phyloP scores from a whole-genome alignment of 495 filamentous ascomycete genomes.

The Oidiodendron maius region DNA sequence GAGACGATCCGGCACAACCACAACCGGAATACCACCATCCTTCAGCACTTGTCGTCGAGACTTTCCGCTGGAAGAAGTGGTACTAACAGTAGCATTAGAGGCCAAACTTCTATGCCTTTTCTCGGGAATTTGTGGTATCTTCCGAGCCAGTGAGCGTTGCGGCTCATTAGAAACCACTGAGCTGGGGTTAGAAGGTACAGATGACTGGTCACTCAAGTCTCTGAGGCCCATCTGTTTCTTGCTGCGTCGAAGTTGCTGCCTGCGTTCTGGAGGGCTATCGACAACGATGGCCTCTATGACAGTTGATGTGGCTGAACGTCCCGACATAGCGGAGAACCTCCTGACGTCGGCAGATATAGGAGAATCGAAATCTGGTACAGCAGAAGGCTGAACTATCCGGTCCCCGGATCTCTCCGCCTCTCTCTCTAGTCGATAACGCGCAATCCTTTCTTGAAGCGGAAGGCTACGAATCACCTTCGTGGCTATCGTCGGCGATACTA shows the following conservation, averaged over 20 bases:
- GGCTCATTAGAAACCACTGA: conserved; percentile 36
- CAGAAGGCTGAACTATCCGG: conserved; percentile 6
- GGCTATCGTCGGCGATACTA: conserved; percentile 41
- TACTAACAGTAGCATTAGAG: conserved; percentile 51
- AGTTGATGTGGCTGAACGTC: conserved; percentile 54
- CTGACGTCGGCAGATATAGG: conserved; percentile 38
- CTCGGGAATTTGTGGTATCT: conserved; percentile 40
- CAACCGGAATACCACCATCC: conserved; percentile 56
- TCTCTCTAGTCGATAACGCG: conserved; percentile 33
- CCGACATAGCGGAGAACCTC: conserved; percentile 57
- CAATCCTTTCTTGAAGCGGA: conserved; percentile 39
- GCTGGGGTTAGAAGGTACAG: conserved; percentile 42
- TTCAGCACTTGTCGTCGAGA: conserved; percentile 50
- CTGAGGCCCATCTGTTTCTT: conserved; percentile 50
- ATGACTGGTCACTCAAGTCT: conserved; percentile 49
- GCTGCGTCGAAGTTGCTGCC: conserved; percentile 60
- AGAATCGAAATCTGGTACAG: conserved; percentile 28
- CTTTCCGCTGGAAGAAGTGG: conserved; percentile 45
- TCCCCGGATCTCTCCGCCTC: conserved; percentile 26
- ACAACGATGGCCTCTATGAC: conserved; percentile 66
- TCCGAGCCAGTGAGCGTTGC: conserved; percentile 42
- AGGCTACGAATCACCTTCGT: conserved; percentile 39
- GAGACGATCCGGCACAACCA: conserved; percentile 63
- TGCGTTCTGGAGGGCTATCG: conserved; percentile 49
- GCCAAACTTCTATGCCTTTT: conserved; percentile 44